Evolutionary conservation across 2,329 filamentous ascomycete species (phyloP).

Genomic region (Parasarocladium wereldwijsianum): DNA sequence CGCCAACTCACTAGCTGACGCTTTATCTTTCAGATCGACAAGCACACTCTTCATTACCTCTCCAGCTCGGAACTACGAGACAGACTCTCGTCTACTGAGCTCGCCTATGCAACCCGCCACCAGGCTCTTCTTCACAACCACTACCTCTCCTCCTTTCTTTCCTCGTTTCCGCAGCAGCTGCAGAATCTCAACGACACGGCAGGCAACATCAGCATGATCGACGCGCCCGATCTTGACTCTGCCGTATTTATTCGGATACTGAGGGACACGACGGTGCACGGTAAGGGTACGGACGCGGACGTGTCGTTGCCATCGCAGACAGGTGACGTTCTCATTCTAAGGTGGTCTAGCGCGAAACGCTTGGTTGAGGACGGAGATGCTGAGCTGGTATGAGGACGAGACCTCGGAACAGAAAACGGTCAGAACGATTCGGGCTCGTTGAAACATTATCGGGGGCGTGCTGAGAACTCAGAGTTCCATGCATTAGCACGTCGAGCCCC

Average conservation of each 20-base stretch:
- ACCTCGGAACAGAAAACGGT: too few relatives aligned
- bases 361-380: slow-evolving; percentile 39
- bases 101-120: slow-evolving; percentile 71
- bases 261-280: slow-evolving; percentile 40
- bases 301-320: slow-evolving; percentile 39
- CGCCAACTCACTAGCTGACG: slow-evolving; percentile 2
- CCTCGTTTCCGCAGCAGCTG: slow-evolving; percentile 62
- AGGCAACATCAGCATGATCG: slow-evolving; percentile 85
- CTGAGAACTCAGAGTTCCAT: too few relatives aligned
- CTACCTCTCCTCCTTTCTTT: slow-evolving; percentile 74
- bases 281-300: slow-evolving; percentile 51
- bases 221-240: slow-evolving; percentile 65
- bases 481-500: too few relatives aligned
- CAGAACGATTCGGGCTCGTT: too few relatives aligned
- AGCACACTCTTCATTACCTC: slow-evolving; percentile 60
- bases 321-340: slow-evolving; percentile 53
- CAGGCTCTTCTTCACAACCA: slow-evolving; percentile 73
- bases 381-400: slow-evolving; percentile 38
- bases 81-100: slow-evolving; percentile 63
- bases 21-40: slow-evolving; percentile 46
- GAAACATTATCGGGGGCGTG: too few relatives aligned
- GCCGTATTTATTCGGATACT: slow-evolving; percentile 75
- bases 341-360: slow-evolving; percentile 59
- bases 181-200: slow-evolving; percentile 82
- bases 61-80: slow-evolving; percentile 36